Conservation (phyloP, 2,329 filamentous ascomycete species). For the Talaromyces sp. region DNA sequence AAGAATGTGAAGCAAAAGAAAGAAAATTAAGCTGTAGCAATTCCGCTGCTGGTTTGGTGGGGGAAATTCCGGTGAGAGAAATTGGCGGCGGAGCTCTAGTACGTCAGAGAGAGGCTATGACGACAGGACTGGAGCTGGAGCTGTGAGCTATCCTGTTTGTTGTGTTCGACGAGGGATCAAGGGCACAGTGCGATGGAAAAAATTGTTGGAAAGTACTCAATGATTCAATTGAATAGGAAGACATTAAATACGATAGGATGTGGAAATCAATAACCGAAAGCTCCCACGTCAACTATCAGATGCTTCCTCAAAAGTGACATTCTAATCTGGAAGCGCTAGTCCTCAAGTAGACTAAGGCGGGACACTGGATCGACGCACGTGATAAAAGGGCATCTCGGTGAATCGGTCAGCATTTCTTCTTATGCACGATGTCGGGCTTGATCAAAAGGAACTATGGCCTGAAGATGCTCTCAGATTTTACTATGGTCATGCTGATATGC, state of each 20-base stretch:
- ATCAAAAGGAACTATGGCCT: too few relatives aligned
- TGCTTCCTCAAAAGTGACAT: not conserved
- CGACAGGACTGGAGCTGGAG: constrained; percentile 4
- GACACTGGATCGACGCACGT: not conserved
- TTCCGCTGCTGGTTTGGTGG: constrained; percentile 22
- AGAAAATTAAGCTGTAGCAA: constrained; percentile 17
- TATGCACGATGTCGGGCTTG: not conserved
- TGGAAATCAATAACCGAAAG: not conserved
- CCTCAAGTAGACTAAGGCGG: not conserved
- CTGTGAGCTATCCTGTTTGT: not conserved
- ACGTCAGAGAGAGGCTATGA: constrained; percentile 18
- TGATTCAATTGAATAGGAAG: not conserved
- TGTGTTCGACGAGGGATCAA: not conserved
- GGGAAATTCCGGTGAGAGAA: constrained; percentile 38
- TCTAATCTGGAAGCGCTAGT: not conserved
- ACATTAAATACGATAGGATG: not conserved
- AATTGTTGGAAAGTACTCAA: not conserved
- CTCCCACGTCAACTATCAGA: not conserved
- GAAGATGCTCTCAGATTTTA: too few relatives aligned
- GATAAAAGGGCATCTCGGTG: not conserved
- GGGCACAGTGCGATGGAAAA: not conserved
- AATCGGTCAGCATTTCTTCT: not conserved
- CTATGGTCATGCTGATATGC: not conserved
- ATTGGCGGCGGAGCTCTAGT: constrained; percentile 24
- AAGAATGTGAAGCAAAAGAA: constrained; percentile 15